Evolutionary conservation across 2,329 filamentous ascomycete species (phyloP).

Genomic region (Aschersonia sp.): DNA sequence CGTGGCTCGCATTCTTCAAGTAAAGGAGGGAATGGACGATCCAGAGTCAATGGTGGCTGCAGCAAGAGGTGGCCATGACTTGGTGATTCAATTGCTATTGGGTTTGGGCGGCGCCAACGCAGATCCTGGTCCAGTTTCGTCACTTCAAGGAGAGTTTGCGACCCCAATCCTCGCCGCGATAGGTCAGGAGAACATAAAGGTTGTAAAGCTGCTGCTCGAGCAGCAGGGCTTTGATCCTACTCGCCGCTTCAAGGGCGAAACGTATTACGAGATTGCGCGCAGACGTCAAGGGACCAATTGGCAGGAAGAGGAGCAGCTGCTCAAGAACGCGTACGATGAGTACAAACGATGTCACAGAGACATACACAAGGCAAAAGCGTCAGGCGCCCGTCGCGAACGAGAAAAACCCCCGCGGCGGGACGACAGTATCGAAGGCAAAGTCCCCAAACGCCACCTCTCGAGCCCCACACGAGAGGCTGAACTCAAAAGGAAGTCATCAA

Average conservation of each 20-base stretch:
- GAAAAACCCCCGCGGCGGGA: constrained; percentile 24
- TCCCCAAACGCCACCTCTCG: constrained; percentile 29
- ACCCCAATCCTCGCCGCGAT: constrained; percentile 93
- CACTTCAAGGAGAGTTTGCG: constrained; percentile 53
- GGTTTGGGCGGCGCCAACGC: constrained; percentile 50
- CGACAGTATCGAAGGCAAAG: constrained; percentile 28
- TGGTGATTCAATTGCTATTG: constrained; percentile 66
- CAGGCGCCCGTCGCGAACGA: constrained; percentile 25
- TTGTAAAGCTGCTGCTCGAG: constrained; percentile 65
- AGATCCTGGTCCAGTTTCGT: constrained; percentile 52
- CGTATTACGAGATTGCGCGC: constrained; percentile 77
- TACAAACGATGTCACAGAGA: constrained; percentile 39
- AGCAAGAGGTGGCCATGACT: constrained; percentile 78
- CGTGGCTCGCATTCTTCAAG: constrained; percentile 44
- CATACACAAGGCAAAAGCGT: constrained; percentile 33
- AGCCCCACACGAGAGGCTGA: constrained; percentile 34
- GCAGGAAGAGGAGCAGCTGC: constrained; percentile 71
- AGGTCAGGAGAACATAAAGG: constrained; percentile 72
- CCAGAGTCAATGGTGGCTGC: constrained; percentile 81
- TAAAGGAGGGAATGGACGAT: constrained; percentile 51
- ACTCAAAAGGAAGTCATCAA: constrained; percentile 26
- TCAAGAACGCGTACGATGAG: constrained; percentile 62
- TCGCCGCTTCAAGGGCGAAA: constrained; percentile 57
- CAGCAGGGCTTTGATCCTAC: constrained; percentile 74
- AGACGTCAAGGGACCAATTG: constrained; percentile 74